Evolutionary conservation across 169 alveolate species (phyloP), one percentile per base, ranked within the genome.

Genomic region (Babesia caballi): DNA sequence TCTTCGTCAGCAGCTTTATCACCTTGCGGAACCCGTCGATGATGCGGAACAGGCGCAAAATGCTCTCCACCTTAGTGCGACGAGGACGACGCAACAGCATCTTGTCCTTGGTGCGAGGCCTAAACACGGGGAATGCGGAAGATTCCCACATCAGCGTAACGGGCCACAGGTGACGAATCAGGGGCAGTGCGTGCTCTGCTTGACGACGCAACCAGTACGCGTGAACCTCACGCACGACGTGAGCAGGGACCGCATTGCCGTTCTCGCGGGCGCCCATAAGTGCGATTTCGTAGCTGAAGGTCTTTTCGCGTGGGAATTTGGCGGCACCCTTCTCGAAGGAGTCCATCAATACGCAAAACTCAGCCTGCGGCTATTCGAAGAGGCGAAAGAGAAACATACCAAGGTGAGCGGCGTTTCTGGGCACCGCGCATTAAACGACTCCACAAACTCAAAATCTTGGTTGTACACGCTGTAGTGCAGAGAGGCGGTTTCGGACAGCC

Each of bases 101-200:
- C 81, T 91, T 91, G 56, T 91, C 95, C 82, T 88, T 85, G 23
- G 91, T 91, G 9, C 94, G 76, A 6, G 95, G 92, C 41, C 95
- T 76, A 44, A 91, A 91, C 21, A 91, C 90, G 2, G 94, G 90
- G 49, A 84, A 85, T 7, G 95, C 93, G 25, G 94, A 90, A 9
- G 91, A 54, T 41, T 91, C 93, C 58, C 84, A 89, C n/a, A 92
- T 86, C 57, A 76, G 66, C 19, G 91, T 88, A 17, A 77, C 84
- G 11, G 93, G 93, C 95, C 95, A 91, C 25, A 91, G 82, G 82
- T 84, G 88, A 19, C 95, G 91, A 7, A 91, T 74, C 49, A 91
- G 57, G 12, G 95, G 95, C 60, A 84, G 67, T n/a, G 92, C 95
- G 46, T 83, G 65, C 49, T 84, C 89, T 44, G 68, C 84, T 23